Conservation (phyloP, 768 basidiomycete species). For the Lactarius pseudohatsudake region DNA sequence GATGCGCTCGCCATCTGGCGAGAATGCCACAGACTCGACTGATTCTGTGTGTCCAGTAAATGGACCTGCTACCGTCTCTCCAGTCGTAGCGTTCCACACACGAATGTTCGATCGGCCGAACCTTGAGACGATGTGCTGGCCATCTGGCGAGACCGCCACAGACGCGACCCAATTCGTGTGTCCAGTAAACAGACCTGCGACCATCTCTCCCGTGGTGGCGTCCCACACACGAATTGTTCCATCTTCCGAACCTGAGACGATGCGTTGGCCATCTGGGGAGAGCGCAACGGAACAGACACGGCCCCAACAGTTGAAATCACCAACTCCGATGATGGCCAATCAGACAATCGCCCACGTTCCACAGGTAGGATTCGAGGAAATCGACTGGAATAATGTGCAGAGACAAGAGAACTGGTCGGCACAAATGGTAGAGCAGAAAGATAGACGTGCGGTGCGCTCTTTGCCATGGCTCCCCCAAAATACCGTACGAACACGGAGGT, state of each 20-base stretch:
- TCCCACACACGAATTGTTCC: background rate
- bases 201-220: background rate
- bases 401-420: background rate
- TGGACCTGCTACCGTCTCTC: background rate
- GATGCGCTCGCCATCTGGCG: background rate
- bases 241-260: background rate
- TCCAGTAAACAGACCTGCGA: background rate
- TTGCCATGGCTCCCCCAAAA: background rate
- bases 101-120: background rate
- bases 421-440: background rate
- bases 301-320: background rate
- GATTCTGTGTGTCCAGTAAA: background rate
- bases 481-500: background rate
- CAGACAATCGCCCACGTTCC: background rate
- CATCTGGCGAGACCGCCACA: background rate
- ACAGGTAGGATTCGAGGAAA: background rate
- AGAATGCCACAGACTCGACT: background rate
- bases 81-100: background rate
- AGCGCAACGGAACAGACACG: background rate
- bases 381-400: background rate
- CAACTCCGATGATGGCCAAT: background rate
- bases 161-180: background rate
- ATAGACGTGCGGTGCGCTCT: background rate
- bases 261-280: background rate
- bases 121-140: background rate